Evolutionary conservation across 106 monocot species (phyloP), one percentile per base, ranked within the genome.

Genomic region (Phalaenopsis equestris): DNA sequence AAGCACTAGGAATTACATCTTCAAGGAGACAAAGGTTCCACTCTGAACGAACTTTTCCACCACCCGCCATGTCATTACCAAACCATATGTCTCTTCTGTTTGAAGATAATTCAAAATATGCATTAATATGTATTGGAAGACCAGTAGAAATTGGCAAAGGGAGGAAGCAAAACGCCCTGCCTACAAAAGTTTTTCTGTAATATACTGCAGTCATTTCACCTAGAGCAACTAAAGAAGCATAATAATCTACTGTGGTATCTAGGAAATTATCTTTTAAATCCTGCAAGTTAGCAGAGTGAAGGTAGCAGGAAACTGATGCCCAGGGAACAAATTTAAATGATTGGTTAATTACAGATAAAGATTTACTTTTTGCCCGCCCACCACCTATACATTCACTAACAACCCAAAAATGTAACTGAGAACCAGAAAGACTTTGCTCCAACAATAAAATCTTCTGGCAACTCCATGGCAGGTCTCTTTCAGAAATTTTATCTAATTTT

Each of bases 11-110:
- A 87, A 90, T 81, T 75, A 81, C 95, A 87, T 99, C 90, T 86
- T 93, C 93, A 75, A 99, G 89, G 55, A 99, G 92, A 81, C 86
- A 92, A 52, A 86, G 83, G 75, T 99, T 99, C 95, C 99, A 99
- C 75, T 99, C 99, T 75, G 99, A 94, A 56, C 95, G 89, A 77
- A 85, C 79, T 88, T 83, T 93, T 77, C 99, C 99, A 78, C 93
- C 95, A 47, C 99, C 99, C 68, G 91, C 85, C 99, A 99, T 99
- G 88, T 99, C 99, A 84, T 95, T 85, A 75, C 99, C 99, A 87
- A 93, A 89, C 99, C 99, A 99, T 70, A 99, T 93, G 85, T 99
- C 99, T 81, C 99, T 89, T 80, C 99, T 83, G 86, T 99, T 99
- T 17, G 95, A 91, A 73, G 99, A 99, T 83, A 99, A 85, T 83